Evolutionary conservation across 495 filamentous ascomycete species (phyloP), one percentile per base, ranked within the genome.

Genomic region (Tuber brumale): DNA sequence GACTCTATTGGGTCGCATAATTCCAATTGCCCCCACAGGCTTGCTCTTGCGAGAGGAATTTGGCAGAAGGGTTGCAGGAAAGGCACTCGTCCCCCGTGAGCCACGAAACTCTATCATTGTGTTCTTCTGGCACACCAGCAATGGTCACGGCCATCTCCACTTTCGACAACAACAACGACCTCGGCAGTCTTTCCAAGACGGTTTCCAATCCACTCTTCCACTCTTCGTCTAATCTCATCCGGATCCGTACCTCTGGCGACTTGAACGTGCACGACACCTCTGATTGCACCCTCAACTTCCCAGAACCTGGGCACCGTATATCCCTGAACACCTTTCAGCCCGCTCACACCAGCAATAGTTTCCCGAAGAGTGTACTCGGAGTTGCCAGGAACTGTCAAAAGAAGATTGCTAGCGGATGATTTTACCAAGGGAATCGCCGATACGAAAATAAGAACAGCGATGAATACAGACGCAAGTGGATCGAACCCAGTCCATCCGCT

Each of bases 401-500:
- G 86, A 27, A 99, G 84, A 21, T 90, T 90, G 77, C 90, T 89
- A 3, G 94, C 95, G 2, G 92, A 93, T 23, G 91, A 93, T 77
- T 88, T 92, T 66, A 99, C 94, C 10, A 99, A 87, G 3, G 95
- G 95, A 35, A 94, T 88, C 0, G 96, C 92, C 42, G 94, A 94
- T 12, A 90, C 88, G 81, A 97, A 93, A 78, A 99, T 99, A 75
- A 98, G 86, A 46, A 95, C 89, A 0, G 95, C 95, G 79, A 99
- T 99, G 71, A 97, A 86, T 83, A 94, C 94, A 3, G 95, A 97
- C 3, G 95, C 95, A 31, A 98, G 83, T 27, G 95, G 96, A 83
- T 99, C 95, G 87, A 94, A 99, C n/a, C 94, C 94, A 2, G 92
- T 86, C 94, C 94, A 98, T 69, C 90, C 91, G 76, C 91, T 90